Conservation (phyloP, 169 alveolate species). For the Eimeria praecox region DNA sequence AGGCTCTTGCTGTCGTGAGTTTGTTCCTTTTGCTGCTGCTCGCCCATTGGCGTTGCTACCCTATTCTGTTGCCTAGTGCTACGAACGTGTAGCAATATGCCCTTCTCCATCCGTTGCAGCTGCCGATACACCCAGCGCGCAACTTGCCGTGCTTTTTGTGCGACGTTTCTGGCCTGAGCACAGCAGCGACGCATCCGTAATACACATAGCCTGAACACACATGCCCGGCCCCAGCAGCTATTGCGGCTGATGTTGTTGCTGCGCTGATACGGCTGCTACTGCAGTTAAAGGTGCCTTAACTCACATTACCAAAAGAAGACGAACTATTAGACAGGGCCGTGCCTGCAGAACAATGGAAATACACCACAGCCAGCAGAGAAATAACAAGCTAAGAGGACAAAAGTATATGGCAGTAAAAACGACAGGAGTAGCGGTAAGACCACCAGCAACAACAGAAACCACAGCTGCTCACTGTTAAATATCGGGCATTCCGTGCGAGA, state of each 20-base stretch:
- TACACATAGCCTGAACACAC: neutral
- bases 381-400: neutral
- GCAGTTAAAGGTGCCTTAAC: neutral
- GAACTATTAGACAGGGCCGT: neutral
- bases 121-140: constrained; percentile 74
- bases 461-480: constrained; percentile 8
- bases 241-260: constrained; percentile 22
- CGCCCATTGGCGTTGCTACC: neutral
- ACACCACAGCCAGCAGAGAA: neutral
- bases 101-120: constrained; percentile 61
- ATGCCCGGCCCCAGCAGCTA: neutral
- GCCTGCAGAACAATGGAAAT: neutral
- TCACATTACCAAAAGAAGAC: neutral
- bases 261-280: constrained; percentile 37
- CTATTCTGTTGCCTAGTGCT: neutral
- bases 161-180: constrained; percentile 51
- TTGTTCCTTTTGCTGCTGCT: neutral
- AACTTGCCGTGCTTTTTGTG: constrained; percentile 59
- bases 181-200: neutral
- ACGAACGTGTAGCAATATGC: constrained; percentile 17
- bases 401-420: neutral
- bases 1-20: neutral
- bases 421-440: neutral
- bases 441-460: constrained; percentile 15
- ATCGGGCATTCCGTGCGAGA: neutral